Percentiles rank a stretch among this genome's conserved stretches.
Conservation (phyloP, 73 alveolate species). For the Symbiodinium pilosum region DNA sequence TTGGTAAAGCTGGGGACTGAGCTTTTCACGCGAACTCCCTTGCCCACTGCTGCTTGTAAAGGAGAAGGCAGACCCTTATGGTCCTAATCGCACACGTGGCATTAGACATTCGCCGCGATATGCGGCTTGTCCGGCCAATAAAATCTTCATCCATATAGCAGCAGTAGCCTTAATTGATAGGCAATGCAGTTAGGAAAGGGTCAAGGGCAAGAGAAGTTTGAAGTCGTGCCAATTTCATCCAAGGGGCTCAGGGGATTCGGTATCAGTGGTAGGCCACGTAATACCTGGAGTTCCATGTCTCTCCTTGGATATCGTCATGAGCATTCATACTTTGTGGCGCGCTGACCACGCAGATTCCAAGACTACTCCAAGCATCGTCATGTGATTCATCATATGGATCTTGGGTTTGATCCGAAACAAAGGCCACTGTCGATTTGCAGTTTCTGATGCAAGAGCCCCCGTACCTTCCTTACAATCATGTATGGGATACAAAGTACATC, state of each 20-base stretch:
- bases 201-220: no score
- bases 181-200: not conserved
- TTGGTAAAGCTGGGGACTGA: not conserved
- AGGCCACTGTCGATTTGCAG: not conserved
- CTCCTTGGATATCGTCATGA: not conserved
- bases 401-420: not conserved
- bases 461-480: not conserved
- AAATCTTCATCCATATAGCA: not conserved
- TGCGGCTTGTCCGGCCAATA: not conserved
- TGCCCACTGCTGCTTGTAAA: not conserved
- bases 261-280: not conserved
- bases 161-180: not conserved
- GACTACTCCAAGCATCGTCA: not conserved
- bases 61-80: not conserved
- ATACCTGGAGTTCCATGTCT: not conserved
- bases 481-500: no score
- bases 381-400: not conserved
- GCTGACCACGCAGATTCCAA: not conserved
- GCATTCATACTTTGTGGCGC: not conserved
- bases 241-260: not conserved
- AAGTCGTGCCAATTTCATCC: not conserved
- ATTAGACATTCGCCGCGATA: not conserved
- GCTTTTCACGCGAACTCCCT: not conserved
- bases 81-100: not conserved
- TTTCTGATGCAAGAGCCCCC: not conserved